Evolutionary conservation across 73 alveolate species (phyloP).

Genomic region (Blepharisma japonicum): DNA sequence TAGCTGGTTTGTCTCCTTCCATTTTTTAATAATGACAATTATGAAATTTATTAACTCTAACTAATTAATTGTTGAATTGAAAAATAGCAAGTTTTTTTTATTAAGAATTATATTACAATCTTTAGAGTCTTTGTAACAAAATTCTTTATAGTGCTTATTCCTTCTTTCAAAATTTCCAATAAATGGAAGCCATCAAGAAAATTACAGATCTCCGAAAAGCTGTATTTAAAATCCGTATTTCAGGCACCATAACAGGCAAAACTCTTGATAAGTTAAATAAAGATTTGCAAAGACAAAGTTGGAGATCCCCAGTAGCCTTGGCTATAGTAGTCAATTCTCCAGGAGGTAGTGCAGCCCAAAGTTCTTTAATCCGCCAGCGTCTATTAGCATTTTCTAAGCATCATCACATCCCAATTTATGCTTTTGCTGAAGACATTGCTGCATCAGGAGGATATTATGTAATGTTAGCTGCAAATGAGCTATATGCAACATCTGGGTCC

Average conservation of each 20-base stretch:
- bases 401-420: conserved; percentile 42
- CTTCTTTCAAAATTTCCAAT: too few species aligned
- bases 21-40: too few species aligned
- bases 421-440: conserved; percentile 65
- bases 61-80: too few species aligned
- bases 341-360: conserved; percentile 27
- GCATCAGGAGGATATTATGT: conserved; percentile 55
- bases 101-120: too few species aligned
- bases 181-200: neutral
- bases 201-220: neutral
- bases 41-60: too few species aligned
- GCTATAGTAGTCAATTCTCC: conserved; percentile 51
- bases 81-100: too few species aligned
- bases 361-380: neutral
- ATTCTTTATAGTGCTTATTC: too few species aligned
- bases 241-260: neutral
- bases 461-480: conserved; percentile 43
- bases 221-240: neutral
- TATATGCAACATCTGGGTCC: conserved; percentile 38
- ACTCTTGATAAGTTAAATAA: neutral
- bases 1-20: too few species aligned
- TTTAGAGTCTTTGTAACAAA: too few species aligned
- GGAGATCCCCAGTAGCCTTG: conserved; percentile 27
- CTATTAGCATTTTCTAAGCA: neutral
- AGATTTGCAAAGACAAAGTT: neutral